phyloP scores from a whole-genome alignment of 176 grass and related monocot genomes.

The Oropetium thomaeum region DNA sequence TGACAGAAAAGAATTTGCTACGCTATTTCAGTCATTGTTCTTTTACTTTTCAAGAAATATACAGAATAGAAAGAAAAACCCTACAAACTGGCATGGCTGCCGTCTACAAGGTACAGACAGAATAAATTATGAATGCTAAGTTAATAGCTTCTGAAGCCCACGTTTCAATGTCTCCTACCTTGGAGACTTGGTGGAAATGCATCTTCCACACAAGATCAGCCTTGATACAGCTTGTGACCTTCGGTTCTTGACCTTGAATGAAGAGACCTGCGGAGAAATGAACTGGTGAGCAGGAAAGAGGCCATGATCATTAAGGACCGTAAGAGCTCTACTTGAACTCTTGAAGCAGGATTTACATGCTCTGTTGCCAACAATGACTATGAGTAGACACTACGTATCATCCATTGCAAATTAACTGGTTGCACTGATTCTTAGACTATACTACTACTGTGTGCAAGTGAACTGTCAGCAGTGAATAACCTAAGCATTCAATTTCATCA shows the following conservation, averaged over 20 bases:
- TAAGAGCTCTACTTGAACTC: neutral
- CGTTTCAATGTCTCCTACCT: conserved; percentile 29
- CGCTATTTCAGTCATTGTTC: conserved; percentile 14
- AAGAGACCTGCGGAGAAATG: conserved; percentile 43
- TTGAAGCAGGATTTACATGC: conserved; percentile 1
- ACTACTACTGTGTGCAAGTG: neutral
- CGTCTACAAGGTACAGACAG: conserved; percentile 31
- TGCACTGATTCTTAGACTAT: neutral
- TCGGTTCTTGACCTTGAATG: conserved; percentile 31
- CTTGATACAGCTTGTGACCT: conserved; percentile 41
- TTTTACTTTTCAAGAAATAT: conserved; percentile 45
- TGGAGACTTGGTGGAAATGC: conserved; percentile 52
- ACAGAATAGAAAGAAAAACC: conserved; percentile 35
- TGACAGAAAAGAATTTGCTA: conserved; percentile 44
- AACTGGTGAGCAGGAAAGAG: conserved; percentile 15
- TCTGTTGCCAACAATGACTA: neutral
- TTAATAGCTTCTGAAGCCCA: conserved; percentile 24
- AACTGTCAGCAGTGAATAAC: neutral
- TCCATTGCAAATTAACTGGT: neutral
- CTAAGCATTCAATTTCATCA: conserved; percentile 11
- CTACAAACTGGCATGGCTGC: conserved; percentile 40
- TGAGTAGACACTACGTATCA: neutral
- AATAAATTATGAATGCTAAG: conserved; percentile 34
- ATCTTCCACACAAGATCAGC: conserved; percentile 62
- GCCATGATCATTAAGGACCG: neutral